Evolutionary conservation across 257 asterid species (phyloP), one percentile per base, ranked within the genome.

Genomic region (Solanum medicagineum): DNA sequence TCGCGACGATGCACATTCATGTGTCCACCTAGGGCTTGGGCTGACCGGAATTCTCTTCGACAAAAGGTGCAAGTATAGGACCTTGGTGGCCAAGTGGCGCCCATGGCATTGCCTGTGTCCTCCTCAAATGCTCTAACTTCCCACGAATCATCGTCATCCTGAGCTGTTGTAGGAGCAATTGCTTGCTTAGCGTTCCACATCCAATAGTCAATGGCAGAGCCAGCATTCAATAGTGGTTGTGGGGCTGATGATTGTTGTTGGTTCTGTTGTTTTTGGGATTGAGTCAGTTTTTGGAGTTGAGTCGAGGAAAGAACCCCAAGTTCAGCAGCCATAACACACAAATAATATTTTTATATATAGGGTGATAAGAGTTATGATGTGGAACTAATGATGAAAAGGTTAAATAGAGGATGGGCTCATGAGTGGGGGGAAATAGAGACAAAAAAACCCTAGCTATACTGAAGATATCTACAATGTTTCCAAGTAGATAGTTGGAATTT

Each of bases 11-110:
- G 97, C 26, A 93, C 96, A 47, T 93, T 93, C 97, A 93, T 93
- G 88, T 93, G 97, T n/a, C 97, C 97, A 42, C 97, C 96, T 42
- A 93, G 91, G 84, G 97, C 97, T 88, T 93, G 97, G 22, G 97
- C 96, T 10, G 97, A 93, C 54, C 94, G 90, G 86, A 93, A 93
- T 84, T 93, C 95, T 63, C 96, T 85, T 63, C 94, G 82, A 83
- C 97, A 93, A 22, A 91, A 93, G 8, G 93, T 86, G 84, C 95
- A 93, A 17, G 91, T 90, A 85, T 93, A 93, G 13, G 94, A 91
- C 68, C 94, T 91, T 1, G 97, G 97, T 5, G 97, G 97, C 97
- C 97, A 93, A 16, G 96, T 93, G 86, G 94, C 89, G 2, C 94
- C 94, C 82, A 88, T 16, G 29, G 89, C 84, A 84, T 90, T 90